A percentile compares a stretch with the other conserved stretches of the same genome.
Evolutionary conservation across 441 rosid genomes (phyloP).

Genomic region (Corymbia calophylla): DNA sequence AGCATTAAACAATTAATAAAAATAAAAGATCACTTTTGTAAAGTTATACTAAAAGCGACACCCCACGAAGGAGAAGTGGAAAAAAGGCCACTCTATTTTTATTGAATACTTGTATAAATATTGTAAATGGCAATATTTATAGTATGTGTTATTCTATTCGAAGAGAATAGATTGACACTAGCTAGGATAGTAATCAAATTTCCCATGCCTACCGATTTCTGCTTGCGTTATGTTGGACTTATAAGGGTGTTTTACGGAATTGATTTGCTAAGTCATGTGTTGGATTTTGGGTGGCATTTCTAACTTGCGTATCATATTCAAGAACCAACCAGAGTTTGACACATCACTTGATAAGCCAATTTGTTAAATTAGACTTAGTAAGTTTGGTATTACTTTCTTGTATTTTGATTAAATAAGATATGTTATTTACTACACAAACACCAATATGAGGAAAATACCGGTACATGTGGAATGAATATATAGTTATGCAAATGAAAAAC

Average conservation of each 20-base stretch:
- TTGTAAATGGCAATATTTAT: neutral
- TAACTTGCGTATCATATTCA: neutral
- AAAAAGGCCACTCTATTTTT: neutral
- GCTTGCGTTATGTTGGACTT: neutral
- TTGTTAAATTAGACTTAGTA: neutral
- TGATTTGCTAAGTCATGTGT: neutral
- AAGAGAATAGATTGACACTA: neutral
- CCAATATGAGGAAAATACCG: neutral
- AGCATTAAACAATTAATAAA: too few species aligned
- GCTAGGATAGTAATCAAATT: neutral
- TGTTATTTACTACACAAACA: neutral
- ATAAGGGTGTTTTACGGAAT: neutral
- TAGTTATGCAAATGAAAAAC: neutral
- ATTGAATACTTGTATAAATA: neutral
- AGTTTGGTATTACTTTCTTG: neutral
- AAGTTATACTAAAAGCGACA: too few species aligned
- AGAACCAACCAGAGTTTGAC: neutral
- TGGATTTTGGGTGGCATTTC: neutral
- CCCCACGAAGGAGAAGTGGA: too few species aligned
- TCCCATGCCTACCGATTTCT: neutral
- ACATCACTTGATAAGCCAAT: neutral
- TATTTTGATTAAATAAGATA: neutral
- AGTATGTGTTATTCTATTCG: neutral
- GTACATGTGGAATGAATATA: neutral
- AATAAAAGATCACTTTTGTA: too few species aligned